Conservation (phyloP, 352 stramenopile genomes). For the Phytophthora chlamydospora region DNA sequence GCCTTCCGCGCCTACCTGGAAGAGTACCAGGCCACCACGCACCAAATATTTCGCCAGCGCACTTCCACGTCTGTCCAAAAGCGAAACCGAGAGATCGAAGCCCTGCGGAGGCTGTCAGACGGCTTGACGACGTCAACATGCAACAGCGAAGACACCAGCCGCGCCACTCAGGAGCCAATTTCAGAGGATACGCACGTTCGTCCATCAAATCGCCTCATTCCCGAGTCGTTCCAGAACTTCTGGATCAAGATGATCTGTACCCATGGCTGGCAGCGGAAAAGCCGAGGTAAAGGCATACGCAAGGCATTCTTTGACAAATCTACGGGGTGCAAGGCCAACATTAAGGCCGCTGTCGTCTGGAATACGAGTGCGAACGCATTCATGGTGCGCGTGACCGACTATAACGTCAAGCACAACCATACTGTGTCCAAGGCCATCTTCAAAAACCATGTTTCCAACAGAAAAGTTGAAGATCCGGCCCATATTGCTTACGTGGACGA, state of each 20-base stretch:
- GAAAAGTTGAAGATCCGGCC: no score
- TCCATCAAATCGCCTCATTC: background rate
- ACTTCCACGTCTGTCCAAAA: no score
- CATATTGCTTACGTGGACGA: constrained; percentile 13
- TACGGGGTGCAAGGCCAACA: constrained; percentile 9
- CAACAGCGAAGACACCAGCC: no score
- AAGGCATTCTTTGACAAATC: constrained; percentile 7
- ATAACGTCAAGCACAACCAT: constrained; percentile 6
- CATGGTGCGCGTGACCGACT: constrained; percentile 10
- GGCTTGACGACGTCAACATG: no score
- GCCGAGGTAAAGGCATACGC: constrained; percentile 3
- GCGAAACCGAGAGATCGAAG: no score
- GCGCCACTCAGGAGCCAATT: no score
- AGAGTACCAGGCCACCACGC: no score
- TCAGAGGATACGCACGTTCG: no score
- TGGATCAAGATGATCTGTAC: constrained; percentile 20
- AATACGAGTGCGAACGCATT: constrained; percentile 5
- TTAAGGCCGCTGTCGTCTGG: constrained; percentile 8
- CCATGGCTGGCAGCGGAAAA: constrained; percentile 8
- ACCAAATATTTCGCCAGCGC: no score
- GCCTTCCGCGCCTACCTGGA: no score
- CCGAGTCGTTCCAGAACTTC: constrained; percentile 6
- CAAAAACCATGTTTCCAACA: no score
- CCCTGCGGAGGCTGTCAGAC: no score
- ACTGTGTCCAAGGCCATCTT: background rate